Conservation (phyloP, 1,284 basidiomycete genomes). For the Coniferiporia weirii region DNA sequence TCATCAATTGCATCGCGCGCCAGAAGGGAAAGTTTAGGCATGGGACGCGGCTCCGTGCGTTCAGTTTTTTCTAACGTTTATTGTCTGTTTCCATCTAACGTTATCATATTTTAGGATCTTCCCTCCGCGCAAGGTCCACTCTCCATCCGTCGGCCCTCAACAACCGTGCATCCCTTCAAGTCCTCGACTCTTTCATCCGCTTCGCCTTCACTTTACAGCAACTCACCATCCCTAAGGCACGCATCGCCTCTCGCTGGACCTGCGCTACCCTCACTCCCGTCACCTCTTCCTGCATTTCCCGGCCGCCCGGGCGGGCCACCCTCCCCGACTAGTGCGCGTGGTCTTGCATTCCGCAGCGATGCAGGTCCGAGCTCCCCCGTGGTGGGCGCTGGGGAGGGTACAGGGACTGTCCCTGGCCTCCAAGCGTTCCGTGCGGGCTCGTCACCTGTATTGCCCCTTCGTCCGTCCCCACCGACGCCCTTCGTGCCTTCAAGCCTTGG, state of each 20-base stretch:
- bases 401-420: not conserved
- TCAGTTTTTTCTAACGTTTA: constrained; percentile 1
- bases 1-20: constrained; percentile 34
- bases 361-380: constrained; percentile 8
- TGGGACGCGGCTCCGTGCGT: constrained; percentile 32
- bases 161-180: constrained; percentile 62
- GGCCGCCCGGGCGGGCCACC: constrained; percentile 9
- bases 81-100: not conserved
- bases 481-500: constrained; percentile 45
- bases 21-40: constrained; percentile 37
- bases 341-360: not conserved
- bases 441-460: constrained; percentile 29
- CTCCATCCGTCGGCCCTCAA: constrained; percentile 48
- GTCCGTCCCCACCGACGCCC: constrained; percentile 37
- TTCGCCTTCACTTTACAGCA: constrained; percentile 39
- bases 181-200: constrained; percentile 58
- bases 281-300: constrained; percentile 7
- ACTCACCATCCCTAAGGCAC: constrained; percentile 7
- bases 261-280: constrained; percentile 9
- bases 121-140: constrained; percentile 40
- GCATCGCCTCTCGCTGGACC: constrained; percentile 13
- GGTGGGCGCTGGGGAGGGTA: not conserved
- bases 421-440: constrained; percentile 27
- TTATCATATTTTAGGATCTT: constrained; percentile 23
- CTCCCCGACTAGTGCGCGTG: constrained; percentile 8